These are phyloP conservation scores for Cystobasidium onofrii DNA, from an alignment of 768 basidiomycete genomes.

Conservation along the genomic window DNA sequence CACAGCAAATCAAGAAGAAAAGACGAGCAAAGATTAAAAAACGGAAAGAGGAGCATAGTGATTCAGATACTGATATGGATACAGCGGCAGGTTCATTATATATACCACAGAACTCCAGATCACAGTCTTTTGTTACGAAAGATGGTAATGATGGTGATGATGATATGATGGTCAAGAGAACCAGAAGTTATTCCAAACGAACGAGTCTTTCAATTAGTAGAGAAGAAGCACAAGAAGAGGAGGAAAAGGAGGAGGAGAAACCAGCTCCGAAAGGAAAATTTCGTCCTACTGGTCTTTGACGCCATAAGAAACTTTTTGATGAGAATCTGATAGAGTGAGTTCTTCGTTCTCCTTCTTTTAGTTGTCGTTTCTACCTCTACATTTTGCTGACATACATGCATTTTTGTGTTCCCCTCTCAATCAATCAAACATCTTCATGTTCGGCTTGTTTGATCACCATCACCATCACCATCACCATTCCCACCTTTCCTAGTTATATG, in stretches of 20 bases:
- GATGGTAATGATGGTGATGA: no score
- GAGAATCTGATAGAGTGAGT: neutral
- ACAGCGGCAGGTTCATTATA: neutral
- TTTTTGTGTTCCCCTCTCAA: neutral
- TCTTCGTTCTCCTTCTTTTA: neutral
- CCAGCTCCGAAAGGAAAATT: neutral
- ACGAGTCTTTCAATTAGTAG: no score
- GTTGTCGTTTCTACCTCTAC: neutral
- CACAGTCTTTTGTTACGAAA: no score
- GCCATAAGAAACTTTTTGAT: neutral
- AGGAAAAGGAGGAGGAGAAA: neutral
- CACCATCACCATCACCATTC: neutral
- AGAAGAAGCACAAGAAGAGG: no score
- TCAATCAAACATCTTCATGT: neutral
- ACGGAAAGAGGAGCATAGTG: no score
- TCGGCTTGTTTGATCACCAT: no score
- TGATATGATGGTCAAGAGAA: no score
- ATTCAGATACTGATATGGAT: neutral
- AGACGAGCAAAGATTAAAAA: no score
- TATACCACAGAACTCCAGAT: no score
- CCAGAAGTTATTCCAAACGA: no score
- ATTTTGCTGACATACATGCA: neutral
- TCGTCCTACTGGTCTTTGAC: neutral
- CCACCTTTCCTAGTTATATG: neutral
- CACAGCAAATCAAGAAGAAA: no score